These are phyloP conservation scores for Diutina siamensis DNA, from an alignment of 1,139 yeast species.

Conservation along the genomic window DNA sequence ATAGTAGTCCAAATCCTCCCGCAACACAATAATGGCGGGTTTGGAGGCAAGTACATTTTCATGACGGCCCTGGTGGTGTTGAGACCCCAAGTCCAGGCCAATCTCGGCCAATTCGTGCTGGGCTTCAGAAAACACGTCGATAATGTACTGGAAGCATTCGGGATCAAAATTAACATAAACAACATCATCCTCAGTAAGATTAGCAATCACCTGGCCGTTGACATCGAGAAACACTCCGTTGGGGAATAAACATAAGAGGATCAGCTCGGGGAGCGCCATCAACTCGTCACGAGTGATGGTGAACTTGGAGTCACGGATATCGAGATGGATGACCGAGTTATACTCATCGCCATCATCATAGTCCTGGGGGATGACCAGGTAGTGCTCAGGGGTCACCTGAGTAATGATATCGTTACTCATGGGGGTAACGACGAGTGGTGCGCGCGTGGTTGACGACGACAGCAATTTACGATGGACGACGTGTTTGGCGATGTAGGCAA, in stretches of 20 bases:
- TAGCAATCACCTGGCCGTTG: conserved; percentile 64
- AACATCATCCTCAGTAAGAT: conserved; percentile 63
- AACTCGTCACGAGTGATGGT: conserved; percentile 78
- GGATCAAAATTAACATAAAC: conserved; percentile 83
- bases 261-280: conserved; percentile 84
- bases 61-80: conserved; percentile 10
- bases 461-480: neutral
- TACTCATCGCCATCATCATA: conserved; percentile 26
- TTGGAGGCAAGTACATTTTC: conserved; percentile 40
- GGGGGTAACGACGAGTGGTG: neutral
- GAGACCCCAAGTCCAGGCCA: neutral
- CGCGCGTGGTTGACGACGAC: neutral
- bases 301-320: conserved; percentile 52
- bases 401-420: conserved; percentile 44
- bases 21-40: conserved; percentile 83
- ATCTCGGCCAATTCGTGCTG: conserved; percentile 22
- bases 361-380: conserved; percentile 12
- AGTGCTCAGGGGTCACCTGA: conserved; percentile 44
- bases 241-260: conserved; percentile 76
- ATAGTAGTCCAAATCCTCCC: conserved; percentile 92
- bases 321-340: conserved; percentile 54
- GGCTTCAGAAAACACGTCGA: conserved; percentile 48
- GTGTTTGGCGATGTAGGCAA: conserved; percentile 6
- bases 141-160: conserved; percentile 70
- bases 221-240: conserved; percentile 78